phyloP scores from a whole-genome alignment of 768 basidiomycete species.

The Candolleomyces eurysporus region DNA sequence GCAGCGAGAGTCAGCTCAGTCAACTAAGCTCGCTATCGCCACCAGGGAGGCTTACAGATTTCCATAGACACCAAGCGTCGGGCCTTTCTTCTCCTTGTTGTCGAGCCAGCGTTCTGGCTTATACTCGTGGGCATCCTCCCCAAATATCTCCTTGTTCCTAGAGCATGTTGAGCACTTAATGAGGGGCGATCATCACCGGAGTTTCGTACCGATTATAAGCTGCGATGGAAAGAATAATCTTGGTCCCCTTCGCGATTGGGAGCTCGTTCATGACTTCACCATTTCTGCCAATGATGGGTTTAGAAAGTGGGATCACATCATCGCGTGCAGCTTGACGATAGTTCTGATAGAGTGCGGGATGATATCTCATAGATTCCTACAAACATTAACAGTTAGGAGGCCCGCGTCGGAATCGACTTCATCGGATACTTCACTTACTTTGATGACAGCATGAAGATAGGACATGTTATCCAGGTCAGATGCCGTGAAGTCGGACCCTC shows the following conservation, averaged over 20 bases:
- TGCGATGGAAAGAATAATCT: conserved; percentile 47
- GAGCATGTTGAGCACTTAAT: background rate
- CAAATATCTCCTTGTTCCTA: conserved; percentile 44
- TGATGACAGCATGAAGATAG: conserved; percentile 44
- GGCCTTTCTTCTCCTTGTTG: conserved; percentile 36
- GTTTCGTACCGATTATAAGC: conserved; percentile 49
- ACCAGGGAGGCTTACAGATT: conserved; percentile 35
- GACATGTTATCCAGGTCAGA: conserved; percentile 50
- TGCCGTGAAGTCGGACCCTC: conserved; percentile 35
- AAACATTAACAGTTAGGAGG: background rate
- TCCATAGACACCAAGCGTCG: conserved; percentile 47
- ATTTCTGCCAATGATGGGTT: conserved; percentile 42
- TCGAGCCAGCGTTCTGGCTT: conserved; percentile 50
- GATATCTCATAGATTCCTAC: conserved; percentile 48
- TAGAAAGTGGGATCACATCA: conserved; percentile 57
- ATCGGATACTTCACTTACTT: conserved; percentile 29
- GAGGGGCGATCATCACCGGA: background rate
- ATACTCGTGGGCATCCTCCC: conserved; percentile 44
- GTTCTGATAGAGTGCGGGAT: conserved; percentile 35
- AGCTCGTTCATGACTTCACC: conserved; percentile 47
- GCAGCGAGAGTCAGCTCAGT: background rate
- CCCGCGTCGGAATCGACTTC: background rate
- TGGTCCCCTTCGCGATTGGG: conserved; percentile 49
- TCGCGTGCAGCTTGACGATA: conserved; percentile 45
- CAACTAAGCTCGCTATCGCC: background rate